Conservation (phyloP, 805 yeast species). For the Lachancea sp. region DNA sequence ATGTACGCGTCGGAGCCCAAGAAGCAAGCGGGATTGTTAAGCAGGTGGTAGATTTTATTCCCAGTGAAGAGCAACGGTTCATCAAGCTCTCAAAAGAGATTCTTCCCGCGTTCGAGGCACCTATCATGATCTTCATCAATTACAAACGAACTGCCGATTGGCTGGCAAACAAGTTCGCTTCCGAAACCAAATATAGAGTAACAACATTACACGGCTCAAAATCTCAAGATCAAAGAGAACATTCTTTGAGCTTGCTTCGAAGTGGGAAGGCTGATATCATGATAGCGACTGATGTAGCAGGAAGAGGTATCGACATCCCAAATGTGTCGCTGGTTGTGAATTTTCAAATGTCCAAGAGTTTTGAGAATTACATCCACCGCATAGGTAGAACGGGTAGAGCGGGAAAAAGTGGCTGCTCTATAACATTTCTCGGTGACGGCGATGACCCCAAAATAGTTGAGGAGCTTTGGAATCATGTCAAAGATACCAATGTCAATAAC, state of each 20-base stretch:
- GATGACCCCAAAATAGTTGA: constrained; percentile 47
- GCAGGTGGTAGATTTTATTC: constrained; percentile 56
- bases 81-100: constrained; percentile 21
- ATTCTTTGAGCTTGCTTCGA: constrained; percentile 57
- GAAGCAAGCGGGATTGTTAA: constrained; percentile 50
- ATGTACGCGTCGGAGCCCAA: constrained; percentile 63
- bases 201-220: constrained; percentile 81
- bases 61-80: constrained; percentile 41
- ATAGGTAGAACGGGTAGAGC: constrained; percentile 98
- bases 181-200: constrained; percentile 40
- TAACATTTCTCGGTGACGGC: constrained; percentile 59
- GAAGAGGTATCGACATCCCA: constrained; percentile 91
- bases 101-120: constrained; percentile 37
- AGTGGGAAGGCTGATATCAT: constrained; percentile 51
- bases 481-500: constrained; percentile 28
- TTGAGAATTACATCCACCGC: constrained; percentile 86
- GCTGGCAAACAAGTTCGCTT: constrained; percentile 45
- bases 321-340: constrained; percentile 80
- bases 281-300: constrained; percentile 93
- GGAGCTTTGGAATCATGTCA: constrained; percentile 35
- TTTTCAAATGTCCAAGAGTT: constrained; percentile 69
- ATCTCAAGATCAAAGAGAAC: constrained; percentile 78
- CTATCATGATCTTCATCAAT: constrained; percentile 77
- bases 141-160: constrained; percentile 67
- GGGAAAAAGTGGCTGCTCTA: constrained; percentile 70